Percentiles rank a stretch among this genome's conserved stretches.
Evolutionary conservation across 352 stramenopile genomes (phyloP).

Genomic region (Saprolegnia parasitica): DNA sequence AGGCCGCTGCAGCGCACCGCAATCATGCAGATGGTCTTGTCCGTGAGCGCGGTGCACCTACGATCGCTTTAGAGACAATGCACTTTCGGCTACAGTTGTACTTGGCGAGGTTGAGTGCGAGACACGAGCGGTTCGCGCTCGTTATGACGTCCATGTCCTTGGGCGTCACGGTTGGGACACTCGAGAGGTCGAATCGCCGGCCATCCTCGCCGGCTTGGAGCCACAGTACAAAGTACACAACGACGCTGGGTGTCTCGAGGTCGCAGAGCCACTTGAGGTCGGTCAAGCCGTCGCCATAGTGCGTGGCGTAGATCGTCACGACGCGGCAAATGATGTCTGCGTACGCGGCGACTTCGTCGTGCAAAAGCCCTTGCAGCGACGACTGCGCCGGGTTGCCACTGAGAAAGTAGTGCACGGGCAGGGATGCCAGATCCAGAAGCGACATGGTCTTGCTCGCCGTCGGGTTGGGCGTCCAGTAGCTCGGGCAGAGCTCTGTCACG

Average conservation of each 20-base stretch:
- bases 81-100: background rate
- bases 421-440: conserved; percentile 10
- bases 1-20: conserved; percentile 54
- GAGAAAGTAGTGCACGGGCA: conserved; percentile 17
- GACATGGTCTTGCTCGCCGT: background rate
- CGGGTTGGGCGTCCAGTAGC: conserved; percentile 39
- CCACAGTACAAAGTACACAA: conserved; percentile 63
- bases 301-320: conserved; percentile 50
- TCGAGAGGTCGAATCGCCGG: conserved; percentile 48
- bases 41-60: conserved; percentile 40
- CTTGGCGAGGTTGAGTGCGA: conserved; percentile 37
- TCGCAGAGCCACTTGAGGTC: conserved; percentile 57
- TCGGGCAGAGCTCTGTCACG: conserved; percentile 43
- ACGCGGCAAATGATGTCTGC: conserved; percentile 66
- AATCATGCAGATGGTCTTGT: conserved; percentile 42
- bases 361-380: background rate
- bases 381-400: conserved; percentile 13
- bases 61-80: too few species aligned
- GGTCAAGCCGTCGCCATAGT: conserved; percentile 65
- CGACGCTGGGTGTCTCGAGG: conserved; percentile 42
- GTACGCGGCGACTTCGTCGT: conserved; percentile 37
- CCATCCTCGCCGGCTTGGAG: conserved; percentile 51
- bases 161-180: conserved; percentile 45
- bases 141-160: conserved; percentile 59
- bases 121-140: conserved; percentile 51